These are phyloP conservation scores for Myrica gale DNA, from an alignment of 306 rosid genomes.

Conservation along the genomic window DNA sequence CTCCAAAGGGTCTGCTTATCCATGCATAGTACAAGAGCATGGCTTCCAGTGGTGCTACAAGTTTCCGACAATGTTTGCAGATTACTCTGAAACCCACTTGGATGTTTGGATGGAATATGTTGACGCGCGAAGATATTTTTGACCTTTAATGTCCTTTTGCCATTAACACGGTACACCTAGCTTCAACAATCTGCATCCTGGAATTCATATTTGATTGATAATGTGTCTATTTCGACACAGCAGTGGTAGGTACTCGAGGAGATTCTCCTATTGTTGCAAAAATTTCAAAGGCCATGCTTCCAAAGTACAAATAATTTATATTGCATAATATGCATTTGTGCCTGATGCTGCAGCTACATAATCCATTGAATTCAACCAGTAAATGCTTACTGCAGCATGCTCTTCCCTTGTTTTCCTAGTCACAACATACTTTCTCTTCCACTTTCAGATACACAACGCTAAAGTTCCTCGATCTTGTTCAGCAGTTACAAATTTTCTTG, in stretches of 20 bases:
- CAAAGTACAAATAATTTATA: not conserved
- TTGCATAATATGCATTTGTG: not conserved
- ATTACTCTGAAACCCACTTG: not conserved
- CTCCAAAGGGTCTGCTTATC: not conserved
- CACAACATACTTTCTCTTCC: not conserved
- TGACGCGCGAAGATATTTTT: too few relatives aligned
- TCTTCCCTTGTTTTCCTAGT: too few relatives aligned
- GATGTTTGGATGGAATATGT: not conserved
- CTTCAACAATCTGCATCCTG: too few relatives aligned
- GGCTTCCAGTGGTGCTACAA: not conserved
- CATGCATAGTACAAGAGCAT: not conserved
- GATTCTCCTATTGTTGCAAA: not conserved
- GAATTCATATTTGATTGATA: too few relatives aligned
- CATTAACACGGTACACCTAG: not conserved
- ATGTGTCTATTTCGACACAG: too few relatives aligned
- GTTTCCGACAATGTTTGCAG: not conserved
- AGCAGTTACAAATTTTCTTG: not conserved
- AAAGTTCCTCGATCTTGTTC: not conserved
- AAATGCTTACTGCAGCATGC: not conserved
- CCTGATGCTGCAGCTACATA: not conserved
- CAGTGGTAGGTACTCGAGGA: too few relatives aligned
- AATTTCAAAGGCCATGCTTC: not conserved
- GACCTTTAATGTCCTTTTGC: not conserved
- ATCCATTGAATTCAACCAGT: not conserved
- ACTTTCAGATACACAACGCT: not conserved